Base-by-base conservation (phyloP, 306 rosid species). In the Comarum palustre region DNA sequence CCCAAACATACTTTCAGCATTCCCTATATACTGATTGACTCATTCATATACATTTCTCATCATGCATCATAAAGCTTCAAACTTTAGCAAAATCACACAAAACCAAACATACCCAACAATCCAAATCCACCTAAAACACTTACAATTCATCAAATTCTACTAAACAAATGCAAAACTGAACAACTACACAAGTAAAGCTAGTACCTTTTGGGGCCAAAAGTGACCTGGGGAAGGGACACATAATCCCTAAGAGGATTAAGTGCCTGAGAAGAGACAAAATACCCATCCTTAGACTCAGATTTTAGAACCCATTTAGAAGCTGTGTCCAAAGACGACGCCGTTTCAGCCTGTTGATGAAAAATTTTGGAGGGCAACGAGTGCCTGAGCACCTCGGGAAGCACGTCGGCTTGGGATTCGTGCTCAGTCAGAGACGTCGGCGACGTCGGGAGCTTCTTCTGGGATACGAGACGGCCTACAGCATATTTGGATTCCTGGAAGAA, bases 151-250 rank as follows among this genome's bases (percentile, higher is more conserved):
- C 59, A 72, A 73, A 52, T 74, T 57, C 34, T 60, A 50, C 57
- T 42, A 57, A 72, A 73, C 57, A 65, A 48, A 63, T 16, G 0
- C 36, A 58, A 51, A 66, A 74, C 20, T 48, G 58, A 8, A 6
- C 36, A 78, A 46, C 36, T 68, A 17, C 19, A 32, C 60, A 45
- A 19, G 15, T 25, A 9, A 4, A 60, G 48, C 66, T 29, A 2
- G 11, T 57, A 94, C 98, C 98, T 94, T 91, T 75, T 91, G 69
- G 97, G 90, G 82, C 96, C 97, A 71, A 94, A 86, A 9, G 96
- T 84, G 85, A 89, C 97, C 81, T 84, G 98, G 31, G 98, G 98
- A 15, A 93, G 71, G 47, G 94, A 81, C 43, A 93, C 8, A 68
- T 82, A 91, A 80, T 82, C 92, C 70, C 92, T 78, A 0, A 91